phyloP scores from a whole-genome alignment of 352 stramenopile genomes.

The Aphanomyces stellatus region DNA sequence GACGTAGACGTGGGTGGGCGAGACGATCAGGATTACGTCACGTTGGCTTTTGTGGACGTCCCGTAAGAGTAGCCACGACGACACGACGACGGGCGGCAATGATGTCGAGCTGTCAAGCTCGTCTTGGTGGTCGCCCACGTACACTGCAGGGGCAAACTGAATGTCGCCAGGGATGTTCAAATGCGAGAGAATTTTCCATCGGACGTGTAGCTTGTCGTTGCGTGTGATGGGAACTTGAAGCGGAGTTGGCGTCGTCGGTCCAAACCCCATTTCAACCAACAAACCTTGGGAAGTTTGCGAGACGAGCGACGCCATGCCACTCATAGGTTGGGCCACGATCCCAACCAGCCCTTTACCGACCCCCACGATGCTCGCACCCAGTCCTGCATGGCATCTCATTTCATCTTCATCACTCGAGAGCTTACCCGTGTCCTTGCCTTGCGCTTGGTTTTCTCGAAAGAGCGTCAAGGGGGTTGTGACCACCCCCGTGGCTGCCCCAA shows the following conservation, averaged over 20 bases:
- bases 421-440: constrained; percentile 1
- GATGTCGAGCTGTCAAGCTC: no score
- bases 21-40: constrained; percentile 44
- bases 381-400: constrained; percentile 8
- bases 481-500: constrained; percentile 63
- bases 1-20: constrained; percentile 41
- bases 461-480: constrained; percentile 69
- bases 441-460: constrained; percentile 22
- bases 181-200: constrained; percentile 72
- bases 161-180: constrained; percentile 40
- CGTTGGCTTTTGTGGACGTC: background rate
- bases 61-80: no score
- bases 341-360: constrained; percentile 73
- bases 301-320: constrained; percentile 65
- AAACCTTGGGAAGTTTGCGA: constrained; percentile 70
- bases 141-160: constrained; percentile 56
- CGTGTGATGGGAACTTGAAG: constrained; percentile 37
- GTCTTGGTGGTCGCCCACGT: constrained; percentile 30
- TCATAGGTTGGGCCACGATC: constrained; percentile 67
- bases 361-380: constrained; percentile 57
- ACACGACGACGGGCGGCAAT: no score
- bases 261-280: constrained; percentile 36
- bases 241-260: constrained; percentile 26
- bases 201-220: constrained; percentile 47
- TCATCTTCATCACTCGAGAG: no score